Base-by-base conservation (phyloP, 2,329 filamentous ascomycete genomes). In the Pestalotiopsis sp. region DNA sequence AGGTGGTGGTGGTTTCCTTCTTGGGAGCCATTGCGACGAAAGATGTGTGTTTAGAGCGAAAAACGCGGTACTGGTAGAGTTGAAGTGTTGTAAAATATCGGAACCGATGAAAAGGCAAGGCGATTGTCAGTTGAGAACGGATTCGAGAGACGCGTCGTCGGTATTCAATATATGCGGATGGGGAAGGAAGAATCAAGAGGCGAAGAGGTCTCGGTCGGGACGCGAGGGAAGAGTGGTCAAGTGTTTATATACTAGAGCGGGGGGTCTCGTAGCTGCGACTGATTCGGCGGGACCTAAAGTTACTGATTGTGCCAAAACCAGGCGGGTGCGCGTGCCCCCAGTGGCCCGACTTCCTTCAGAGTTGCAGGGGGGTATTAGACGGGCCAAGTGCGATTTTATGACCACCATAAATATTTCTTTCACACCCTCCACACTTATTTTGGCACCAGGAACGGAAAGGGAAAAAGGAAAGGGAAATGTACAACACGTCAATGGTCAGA, bases 211-310 rank as follows among this genome's bases (percentile, higher is more conserved):
- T 61, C 65, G 57, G 65, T 66, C 65, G 65, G 65, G 65, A 61
- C 65, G 65, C 65, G 65, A 66, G 57, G 65, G 65, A 57, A 66
- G 65, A 66, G 38, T 24, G 56, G 56, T 35, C 22, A 61, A 52
- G 57, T 66, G 65, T 66, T 66, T 66, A 66, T 66, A 66, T 66
- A 66, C 65, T 66, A 52, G 39, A 52, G 65, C 57, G 65, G 65
- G 65, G 56, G 57, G 38, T 14, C 39, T 61, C 11, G 56, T 14
- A 66, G 44, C 65, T 40, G 57, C 44, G 55, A 66, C 55, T 66
- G 57, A 66, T 44, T 63, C 48, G 38, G 55, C 24, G 24, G 26
- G n/a, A 39, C 35, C 22, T 52, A 24, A 20, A 58, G 24, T 65
- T 52, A 65, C 38, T 65, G 38, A 57, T 39, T 52, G 64, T 59